Base-by-base conservation (phyloP, 176 grass and related monocot genomes). In the Raddia guianensis region DNA sequence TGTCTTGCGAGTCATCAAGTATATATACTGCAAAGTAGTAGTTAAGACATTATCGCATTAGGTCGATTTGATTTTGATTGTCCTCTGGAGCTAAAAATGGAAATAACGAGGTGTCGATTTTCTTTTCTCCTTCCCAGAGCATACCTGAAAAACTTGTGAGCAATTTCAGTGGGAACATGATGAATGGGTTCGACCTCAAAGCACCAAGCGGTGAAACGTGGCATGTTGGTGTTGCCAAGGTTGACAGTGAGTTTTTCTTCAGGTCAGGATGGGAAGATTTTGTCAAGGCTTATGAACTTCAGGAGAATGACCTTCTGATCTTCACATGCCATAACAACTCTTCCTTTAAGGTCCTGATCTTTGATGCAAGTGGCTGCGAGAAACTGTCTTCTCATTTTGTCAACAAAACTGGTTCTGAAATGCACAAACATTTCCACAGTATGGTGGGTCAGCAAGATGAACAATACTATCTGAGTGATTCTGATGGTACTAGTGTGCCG, bases 341-440 rank as follows among this genome's bases (percentile, higher is more conserved):
- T n/a, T 81, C 52, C 64, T 91, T 91, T 83, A 49, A 89, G 49
- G 83, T 94, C 6, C 0, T 66, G 3, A 84, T 91, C 51, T 94
- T 91, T 4, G 83, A 87, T 7, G 53, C 32, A 8, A 75, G 32
- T 70, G 89, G 89, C 2, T 91, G 80, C 12, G 86, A 84, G 75
- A 91, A 94, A 76, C 37, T 73, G 16, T 60, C 46, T 54, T 65
- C 76, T 5, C 5, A 70, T 10, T 61, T 89, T 8, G 27, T 46
- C 0, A 50, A 64, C 16, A 47, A 52, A n/a, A 48, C 32, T 32
- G 45, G 66, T 65, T 15, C 49, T 12, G 14, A 33, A 5, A 47
- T 75, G 37, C 2, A 0, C 70, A 82, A 45, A 40, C 20, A 76
- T 80, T 75, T 56, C 48, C 13, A 64, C 0, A n/a, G 40, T 35